A percentile compares a stretch with the other conserved stretches of the same genome.
These are phyloP conservation scores for Phytophthora cactorum DNA, from an alignment of 352 stramenopile genomes.

Conservation along the genomic window DNA sequence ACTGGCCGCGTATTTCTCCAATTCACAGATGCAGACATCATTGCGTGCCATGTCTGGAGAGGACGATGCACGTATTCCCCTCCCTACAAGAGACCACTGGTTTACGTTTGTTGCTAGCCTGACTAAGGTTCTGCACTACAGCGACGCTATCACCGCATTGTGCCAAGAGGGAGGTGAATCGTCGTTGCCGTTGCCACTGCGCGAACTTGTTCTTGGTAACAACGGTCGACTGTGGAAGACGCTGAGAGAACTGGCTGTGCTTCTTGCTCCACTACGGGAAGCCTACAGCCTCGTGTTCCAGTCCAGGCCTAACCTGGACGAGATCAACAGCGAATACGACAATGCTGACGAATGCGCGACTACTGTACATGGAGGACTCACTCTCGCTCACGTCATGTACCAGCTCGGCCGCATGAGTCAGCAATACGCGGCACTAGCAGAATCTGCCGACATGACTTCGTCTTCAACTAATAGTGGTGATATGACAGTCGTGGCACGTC, in stretches of 20 bases:
- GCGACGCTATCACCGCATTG: conserved; percentile 57
- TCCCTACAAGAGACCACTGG: conserved; percentile 68
- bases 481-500: conserved; percentile 42
- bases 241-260: conserved; percentile 42
- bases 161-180: conserved; percentile 38
- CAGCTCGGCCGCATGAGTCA: conserved; percentile 78
- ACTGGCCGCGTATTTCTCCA: conserved; percentile 65
- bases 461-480: conserved; percentile 18
- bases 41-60: conserved; percentile 52
- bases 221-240: conserved; percentile 56
- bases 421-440: conserved; percentile 56
- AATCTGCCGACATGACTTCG: conserved; percentile 17
- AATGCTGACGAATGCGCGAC: conserved; percentile 42
- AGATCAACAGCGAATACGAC: conserved; percentile 20
- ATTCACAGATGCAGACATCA: conserved; percentile 45
- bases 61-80: conserved; percentile 45
- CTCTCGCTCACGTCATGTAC: conserved; percentile 80
- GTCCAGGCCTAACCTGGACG: conserved; percentile 19
- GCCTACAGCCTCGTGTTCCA: conserved; percentile 69
- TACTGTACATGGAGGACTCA: conserved; percentile 50
- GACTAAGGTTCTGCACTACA: conserved; percentile 52
- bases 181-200: conserved; percentile 50
- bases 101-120: conserved; percentile 72
- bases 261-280: conserved; percentile 69
- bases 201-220: conserved; percentile 59